Evolutionary conservation across 805 yeast genomes (phyloP).

Genomic region (Spathaspora hagerdaliae): DNA sequence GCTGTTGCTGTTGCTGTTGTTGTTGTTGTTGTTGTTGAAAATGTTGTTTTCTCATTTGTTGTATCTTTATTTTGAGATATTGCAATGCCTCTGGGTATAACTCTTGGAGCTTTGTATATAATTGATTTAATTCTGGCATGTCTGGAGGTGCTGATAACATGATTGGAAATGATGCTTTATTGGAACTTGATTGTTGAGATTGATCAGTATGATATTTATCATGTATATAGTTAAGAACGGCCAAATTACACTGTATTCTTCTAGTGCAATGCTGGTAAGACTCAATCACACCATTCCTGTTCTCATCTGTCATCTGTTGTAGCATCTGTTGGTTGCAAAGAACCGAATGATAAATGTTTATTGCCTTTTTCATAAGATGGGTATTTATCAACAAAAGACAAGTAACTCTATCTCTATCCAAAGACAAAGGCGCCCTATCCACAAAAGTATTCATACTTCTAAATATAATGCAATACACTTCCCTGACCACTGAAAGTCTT

Average conservation of each 20-base stretch:
- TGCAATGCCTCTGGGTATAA: slow-evolving; percentile 54
- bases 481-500: not conserved
- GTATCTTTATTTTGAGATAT: slow-evolving; percentile 35
- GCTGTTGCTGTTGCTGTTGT: slow-evolving; percentile 7
- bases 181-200: slow-evolving; percentile 17
- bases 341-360: slow-evolving; percentile 30
- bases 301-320: slow-evolving; percentile 27
- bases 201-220: slow-evolving; percentile 34
- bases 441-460: slow-evolving; percentile 1
- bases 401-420: slow-evolving; percentile 39
- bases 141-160: slow-evolving; percentile 53
- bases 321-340: slow-evolving; percentile 33
- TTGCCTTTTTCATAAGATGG: slow-evolving; percentile 38
- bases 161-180: slow-evolving; percentile 40
- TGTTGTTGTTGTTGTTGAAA: slow-evolving; percentile 12
- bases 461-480: not conserved
- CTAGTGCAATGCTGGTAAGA: slow-evolving; percentile 38
- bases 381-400: slow-evolving; percentile 40
- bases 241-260: slow-evolving; percentile 39
- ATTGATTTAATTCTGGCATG: slow-evolving; percentile 47
- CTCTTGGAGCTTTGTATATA: slow-evolving; percentile 45
- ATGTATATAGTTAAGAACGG: slow-evolving; percentile 35
- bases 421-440: slow-evolving; percentile 7
- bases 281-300: slow-evolving; percentile 27
- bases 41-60: slow-evolving; percentile 32